Evolutionary conservation across 352 stramenopile species (phyloP), one percentile per base, ranked within the genome.

Genomic region (Pilasporangium apinafurcum): DNA sequence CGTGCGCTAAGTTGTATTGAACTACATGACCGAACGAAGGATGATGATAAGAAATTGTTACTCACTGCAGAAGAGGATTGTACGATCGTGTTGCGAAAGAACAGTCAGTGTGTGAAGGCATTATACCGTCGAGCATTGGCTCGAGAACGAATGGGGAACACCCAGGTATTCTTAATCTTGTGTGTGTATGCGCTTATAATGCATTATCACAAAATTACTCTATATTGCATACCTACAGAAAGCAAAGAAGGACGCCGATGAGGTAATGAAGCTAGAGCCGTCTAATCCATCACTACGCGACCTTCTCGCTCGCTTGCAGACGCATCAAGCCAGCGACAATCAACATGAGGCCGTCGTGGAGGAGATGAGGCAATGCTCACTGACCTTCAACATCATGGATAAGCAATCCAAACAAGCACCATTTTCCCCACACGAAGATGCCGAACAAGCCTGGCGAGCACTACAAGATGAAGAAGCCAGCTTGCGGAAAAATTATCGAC

Each of bases 51-150:
- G 14, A 53, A 58, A 25, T 21, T 44, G 0, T 30, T 81, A 1
- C 14, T 5, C 12, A 51, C 61, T 8, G 75, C 71, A 8, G 79
- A 87, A 24, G 46, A 83, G 25, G 83, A 97, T 16, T 96, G 91
- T 16, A 66, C 59, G 4, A 51, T 54, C 3, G 86, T 79, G 12
- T 53, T 98, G 5, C 14, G 37, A 6, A 63, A 75, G 21, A 73
- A 97, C 13, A n/a, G 52, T 0, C 47, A 36, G 4, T 87, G 89
- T 51, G 67, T 97, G 25, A 98, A 98, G 60, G 91, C 87, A 0
- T 62, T 90, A 5, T 98, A 96, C 48, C 66, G 93, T 7, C 67
- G 88, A 24, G 86, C 86, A 1, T 36, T 92, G 13, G 85, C 81
- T 6, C 59, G 73, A 39, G 69, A 92, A 25, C 75, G 68, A 21